A percentile compares a stretch with the other conserved stretches of the same genome.
These are phyloP conservation scores for Aspergillus candidus DNA, from an alignment of 2,329 filamentous ascomycete species.

Conservation along the genomic window DNA sequence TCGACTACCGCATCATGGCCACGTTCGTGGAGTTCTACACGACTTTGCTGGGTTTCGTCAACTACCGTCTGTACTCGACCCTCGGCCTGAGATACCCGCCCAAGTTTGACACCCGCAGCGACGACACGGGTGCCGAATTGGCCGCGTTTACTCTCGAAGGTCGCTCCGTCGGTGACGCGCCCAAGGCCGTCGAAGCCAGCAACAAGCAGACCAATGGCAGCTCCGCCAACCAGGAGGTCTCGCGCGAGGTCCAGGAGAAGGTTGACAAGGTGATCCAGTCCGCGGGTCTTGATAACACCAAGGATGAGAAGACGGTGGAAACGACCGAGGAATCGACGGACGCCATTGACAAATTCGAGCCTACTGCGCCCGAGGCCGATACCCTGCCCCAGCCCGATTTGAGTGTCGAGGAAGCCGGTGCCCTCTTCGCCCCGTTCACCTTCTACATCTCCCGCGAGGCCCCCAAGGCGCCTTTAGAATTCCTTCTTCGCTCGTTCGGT, in stretches of 20 bases:
- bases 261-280: conserved; percentile 52
- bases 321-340: conserved; percentile 49
- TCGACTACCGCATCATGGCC: conserved; percentile 98
- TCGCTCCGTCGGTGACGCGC: conserved; percentile 48
- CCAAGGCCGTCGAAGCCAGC: conserved; percentile 48
- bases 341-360: conserved; percentile 86
- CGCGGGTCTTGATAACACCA: conserved; percentile 35
- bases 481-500: conserved; percentile 86
- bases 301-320: conserved; percentile 40
- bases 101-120: conserved; percentile 80
- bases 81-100: conserved; percentile 91
- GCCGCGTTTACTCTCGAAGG: conserved; percentile 87
- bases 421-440: conserved; percentile 82
- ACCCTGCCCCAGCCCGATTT: conserved; percentile 71
- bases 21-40: conserved; percentile 99
- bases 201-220: conserved; percentile 47
- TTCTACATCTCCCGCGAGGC: conserved; percentile 93
- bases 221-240: conserved; percentile 51
- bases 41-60: conserved; percentile 89
- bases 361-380: conserved; percentile 77
- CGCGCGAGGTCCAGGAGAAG: conserved; percentile 63
- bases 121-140: conserved; percentile 83
- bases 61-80: conserved; percentile 88
- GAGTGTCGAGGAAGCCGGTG: conserved; percentile 59
- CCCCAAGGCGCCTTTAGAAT: conserved; percentile 82